These are phyloP conservation scores for Metschnikowia lochheadii DNA, from an alignment of 805 yeast genomes.

Conservation along the genomic window DNA sequence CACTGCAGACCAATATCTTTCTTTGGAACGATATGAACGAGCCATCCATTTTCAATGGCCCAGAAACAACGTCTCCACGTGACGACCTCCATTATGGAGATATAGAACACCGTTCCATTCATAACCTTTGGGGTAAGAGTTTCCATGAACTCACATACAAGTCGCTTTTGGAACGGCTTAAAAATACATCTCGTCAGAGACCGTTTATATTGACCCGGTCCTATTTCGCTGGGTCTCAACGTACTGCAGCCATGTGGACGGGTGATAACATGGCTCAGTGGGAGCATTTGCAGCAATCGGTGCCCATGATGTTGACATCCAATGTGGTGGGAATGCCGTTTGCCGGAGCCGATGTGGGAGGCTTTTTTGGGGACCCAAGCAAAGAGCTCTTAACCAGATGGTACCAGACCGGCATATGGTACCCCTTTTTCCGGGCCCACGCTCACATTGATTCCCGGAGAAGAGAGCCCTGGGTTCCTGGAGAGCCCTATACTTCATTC, in stretches of 20 bases:
- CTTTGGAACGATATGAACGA: conserved; percentile 99
- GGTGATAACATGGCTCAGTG: conserved; percentile 95
- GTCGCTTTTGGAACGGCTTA: conserved; percentile 53
- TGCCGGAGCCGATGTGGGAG: conserved; percentile 96
- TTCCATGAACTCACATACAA: conserved; percentile 76
- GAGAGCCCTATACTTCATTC: conserved; percentile 63
- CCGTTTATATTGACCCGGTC: conserved; percentile 89
- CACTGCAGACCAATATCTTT: conserved; percentile 61
- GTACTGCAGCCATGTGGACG: conserved; percentile 93
- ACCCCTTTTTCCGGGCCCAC: conserved; percentile 95
- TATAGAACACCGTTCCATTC: conserved; percentile 89
- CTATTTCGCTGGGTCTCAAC: conserved; percentile 86
- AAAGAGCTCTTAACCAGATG: conserved; percentile 80
- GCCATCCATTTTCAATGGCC: conserved; percentile 92
- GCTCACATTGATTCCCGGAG: conserved; percentile 92
- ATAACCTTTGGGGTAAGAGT: conserved; percentile 77
- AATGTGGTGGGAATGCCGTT: conserved; percentile 87
- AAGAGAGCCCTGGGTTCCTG: conserved; percentile 87
- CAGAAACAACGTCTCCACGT: conserved; percentile 87
- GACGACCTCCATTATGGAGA: conserved; percentile 74
- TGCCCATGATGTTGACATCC: conserved; percentile 83
- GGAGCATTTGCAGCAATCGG: conserved; percentile 76
- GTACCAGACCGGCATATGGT: conserved; percentile 95
- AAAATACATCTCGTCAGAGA: conserved; percentile 46
- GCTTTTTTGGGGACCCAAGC: conserved; percentile 88